Evolutionary conservation across 2,329 filamentous ascomycete species (phyloP).

Genomic region (Neopestalotiopsis rosae): DNA sequence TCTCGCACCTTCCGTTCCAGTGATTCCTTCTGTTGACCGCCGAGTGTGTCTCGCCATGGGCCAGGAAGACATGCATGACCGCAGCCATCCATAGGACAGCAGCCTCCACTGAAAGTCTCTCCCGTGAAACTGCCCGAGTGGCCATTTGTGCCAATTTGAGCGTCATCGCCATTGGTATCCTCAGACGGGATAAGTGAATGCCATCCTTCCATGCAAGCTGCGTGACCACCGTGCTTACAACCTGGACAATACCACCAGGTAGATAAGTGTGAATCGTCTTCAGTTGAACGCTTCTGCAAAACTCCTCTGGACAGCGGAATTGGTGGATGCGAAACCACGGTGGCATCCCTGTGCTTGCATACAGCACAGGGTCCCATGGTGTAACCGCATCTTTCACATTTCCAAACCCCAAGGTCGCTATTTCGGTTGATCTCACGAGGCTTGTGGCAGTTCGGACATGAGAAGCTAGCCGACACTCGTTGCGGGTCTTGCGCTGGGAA

Average conservation of each 20-base stretch:
- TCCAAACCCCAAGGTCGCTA: constrained; percentile 55
- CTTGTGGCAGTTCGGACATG: constrained; percentile 62
- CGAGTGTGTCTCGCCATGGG: constrained; percentile 55
- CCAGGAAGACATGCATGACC: constrained; percentile 68
- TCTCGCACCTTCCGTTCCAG: constrained; percentile 54
- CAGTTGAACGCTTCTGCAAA: constrained; percentile 18
- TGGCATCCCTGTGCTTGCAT: constrained; percentile 58
- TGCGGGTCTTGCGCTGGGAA: constrained; percentile 52
- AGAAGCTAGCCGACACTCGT: constrained; percentile 57
- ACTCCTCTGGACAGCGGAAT: constrained; percentile 31
- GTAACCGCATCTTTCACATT: constrained; percentile 60
- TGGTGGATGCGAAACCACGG: constrained; percentile 40
- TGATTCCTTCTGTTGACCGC: constrained; percentile 54
- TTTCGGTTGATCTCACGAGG: constrained; percentile 58
- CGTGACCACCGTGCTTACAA: constrained; percentile 68
- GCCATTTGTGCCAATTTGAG: constrained; percentile 21
- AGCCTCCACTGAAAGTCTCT: constrained; percentile 56
- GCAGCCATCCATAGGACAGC: constrained; percentile 69
- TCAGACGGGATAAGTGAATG: constrained; percentile 46
- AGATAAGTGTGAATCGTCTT: constrained; percentile 38
- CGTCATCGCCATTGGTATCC: constrained; percentile 11
- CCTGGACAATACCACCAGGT: constrained; percentile 70
- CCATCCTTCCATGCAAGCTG: constrained; percentile 64
- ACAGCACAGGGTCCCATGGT: constrained; percentile 63
- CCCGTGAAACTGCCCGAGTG: constrained; percentile 31